These are phyloP conservation scores for Penicillium maclennaniae DNA, from an alignment of 495 filamentous ascomycete species.

Conservation along the genomic window DNA sequence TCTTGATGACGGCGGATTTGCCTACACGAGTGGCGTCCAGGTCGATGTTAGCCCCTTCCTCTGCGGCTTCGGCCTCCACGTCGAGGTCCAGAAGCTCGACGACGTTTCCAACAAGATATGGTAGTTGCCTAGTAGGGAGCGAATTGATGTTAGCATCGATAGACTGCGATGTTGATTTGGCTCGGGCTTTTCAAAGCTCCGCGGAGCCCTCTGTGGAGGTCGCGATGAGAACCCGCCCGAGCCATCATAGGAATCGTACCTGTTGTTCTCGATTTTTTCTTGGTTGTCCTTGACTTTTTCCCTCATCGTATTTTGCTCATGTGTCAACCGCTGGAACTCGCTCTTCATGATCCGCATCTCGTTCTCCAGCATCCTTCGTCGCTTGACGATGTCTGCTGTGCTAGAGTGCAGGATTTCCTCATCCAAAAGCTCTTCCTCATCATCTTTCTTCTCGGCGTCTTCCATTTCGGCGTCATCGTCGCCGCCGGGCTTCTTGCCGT, in stretches of 20 bases:
- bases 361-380: constrained; percentile 85
- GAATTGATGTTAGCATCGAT: constrained; percentile 7
- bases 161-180: background rate
- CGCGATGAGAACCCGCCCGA: background rate
- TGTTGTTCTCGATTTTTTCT: constrained; percentile 98
- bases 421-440: constrained; percentile 78
- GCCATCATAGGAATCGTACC: constrained; percentile 47
- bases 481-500: constrained; percentile 53
- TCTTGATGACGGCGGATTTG: constrained; percentile 99
- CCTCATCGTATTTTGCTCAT: constrained; percentile 90
- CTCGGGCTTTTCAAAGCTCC: constrained; percentile 12
- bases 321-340: constrained; percentile 88
- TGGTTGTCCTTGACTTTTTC: constrained; percentile 99
- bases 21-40: constrained; percentile 94
- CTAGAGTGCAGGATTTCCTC: constrained; percentile 84
- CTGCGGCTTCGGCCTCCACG: constrained; percentile 89
- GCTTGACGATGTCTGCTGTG: constrained; percentile 89
- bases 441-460: constrained; percentile 66
- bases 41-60: constrained; percentile 98
- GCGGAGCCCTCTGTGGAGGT: constrained; percentile 4
- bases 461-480: constrained; percentile 87
- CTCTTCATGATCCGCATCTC: constrained; percentile 98
- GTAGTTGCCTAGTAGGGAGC: constrained; percentile 68
- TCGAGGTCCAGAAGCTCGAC: constrained; percentile 96
- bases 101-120: constrained; percentile 97